These are phyloP conservation scores for Raddia distichophylla DNA, from an alignment of 176 grass and related monocot genomes.

Conservation along the genomic window DNA sequence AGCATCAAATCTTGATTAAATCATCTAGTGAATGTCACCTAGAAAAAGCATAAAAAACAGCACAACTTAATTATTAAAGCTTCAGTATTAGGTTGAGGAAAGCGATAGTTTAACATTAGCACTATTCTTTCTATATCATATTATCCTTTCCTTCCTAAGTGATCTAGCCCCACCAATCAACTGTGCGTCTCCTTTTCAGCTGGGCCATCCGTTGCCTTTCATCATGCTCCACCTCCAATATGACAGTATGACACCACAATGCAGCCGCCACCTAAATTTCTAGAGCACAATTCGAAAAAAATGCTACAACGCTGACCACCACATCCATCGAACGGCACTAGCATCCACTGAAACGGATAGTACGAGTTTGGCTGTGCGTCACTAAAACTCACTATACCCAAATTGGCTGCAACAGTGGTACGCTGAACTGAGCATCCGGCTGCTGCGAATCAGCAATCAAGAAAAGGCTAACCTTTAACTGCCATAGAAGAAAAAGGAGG, in stretches of 20 bases:
- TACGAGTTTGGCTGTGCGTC: neutral
- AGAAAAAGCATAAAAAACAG: neutral
- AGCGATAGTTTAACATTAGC: constrained; percentile 37
- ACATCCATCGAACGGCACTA: constrained; percentile 28
- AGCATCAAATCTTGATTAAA: neutral
- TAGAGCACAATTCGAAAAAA: constrained; percentile 27
- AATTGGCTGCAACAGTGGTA: constrained; percentile 24
- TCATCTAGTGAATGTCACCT: neutral
- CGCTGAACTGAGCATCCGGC: neutral
- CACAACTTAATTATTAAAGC: constrained; percentile 6
- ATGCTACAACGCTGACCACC: constrained; percentile 3
- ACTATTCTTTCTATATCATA: constrained; percentile 7
- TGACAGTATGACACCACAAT: constrained; percentile 30
- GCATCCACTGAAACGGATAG: constrained; percentile 4
- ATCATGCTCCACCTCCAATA: neutral
- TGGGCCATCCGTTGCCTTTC: constrained; percentile 34
- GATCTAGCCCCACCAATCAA: constrained; percentile 41
- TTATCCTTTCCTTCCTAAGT: constrained; percentile 10
- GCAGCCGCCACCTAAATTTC: constrained; percentile 50
- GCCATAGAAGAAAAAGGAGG: neutral
- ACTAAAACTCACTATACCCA: constrained; percentile 11
- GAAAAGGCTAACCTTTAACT: constrained; percentile 26
- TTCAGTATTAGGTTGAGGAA: constrained; percentile 30
- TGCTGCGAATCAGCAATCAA: constrained; percentile 26
- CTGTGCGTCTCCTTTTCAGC: constrained; percentile 27